These are phyloP conservation scores for Podila clonocystis DNA, from an alignment of 192 early-diverging fungal species.

Conservation along the genomic window DNA sequence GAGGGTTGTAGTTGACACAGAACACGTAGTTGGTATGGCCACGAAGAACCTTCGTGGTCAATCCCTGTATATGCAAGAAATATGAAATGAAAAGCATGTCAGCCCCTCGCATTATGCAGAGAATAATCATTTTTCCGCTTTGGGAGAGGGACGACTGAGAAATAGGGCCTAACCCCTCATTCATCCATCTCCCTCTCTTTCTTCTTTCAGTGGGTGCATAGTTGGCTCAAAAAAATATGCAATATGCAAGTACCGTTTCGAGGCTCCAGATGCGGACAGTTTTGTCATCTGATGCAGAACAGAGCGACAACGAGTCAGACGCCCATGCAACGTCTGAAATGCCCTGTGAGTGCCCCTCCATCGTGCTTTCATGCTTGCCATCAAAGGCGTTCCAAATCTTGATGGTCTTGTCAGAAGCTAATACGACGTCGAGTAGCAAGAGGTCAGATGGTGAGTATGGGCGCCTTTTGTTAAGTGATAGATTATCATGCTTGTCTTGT, in stretches of 20 bases:
- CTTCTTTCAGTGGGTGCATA: not conserved
- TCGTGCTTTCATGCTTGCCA: slow-evolving; percentile 84
- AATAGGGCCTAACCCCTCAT: too few species aligned
- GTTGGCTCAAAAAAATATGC: slow-evolving; percentile 13
- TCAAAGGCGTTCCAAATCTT: slow-evolving; percentile 92
- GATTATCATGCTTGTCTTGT: too few species aligned
- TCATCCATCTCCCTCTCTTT: too few species aligned
- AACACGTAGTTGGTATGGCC: slow-evolving; percentile 99
- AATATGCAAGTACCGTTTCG: slow-evolving; percentile 62
- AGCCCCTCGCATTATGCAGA: not conserved
- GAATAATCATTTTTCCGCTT: too few species aligned
- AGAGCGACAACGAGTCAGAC: slow-evolving; percentile 86
- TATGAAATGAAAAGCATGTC: not conserved
- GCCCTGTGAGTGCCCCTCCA: slow-evolving; percentile 91
- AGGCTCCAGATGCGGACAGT: slow-evolving; percentile 94
- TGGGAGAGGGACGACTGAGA: not conserved
- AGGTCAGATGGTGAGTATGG: not conserved
- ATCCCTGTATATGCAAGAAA: slow-evolving; percentile 53
- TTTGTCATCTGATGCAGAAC: slow-evolving; percentile 95
- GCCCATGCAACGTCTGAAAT: slow-evolving; percentile 98
- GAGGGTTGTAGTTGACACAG: slow-evolving; percentile 97
- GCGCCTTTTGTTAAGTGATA: not conserved
- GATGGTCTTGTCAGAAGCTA: slow-evolving; percentile 95
- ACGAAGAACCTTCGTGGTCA: slow-evolving; percentile 77
- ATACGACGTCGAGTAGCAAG: not conserved